Evolutionary conservation across 2,329 filamentous ascomycete species (phyloP).

Genomic region (Aspergillus pseudoviridinutans): DNA sequence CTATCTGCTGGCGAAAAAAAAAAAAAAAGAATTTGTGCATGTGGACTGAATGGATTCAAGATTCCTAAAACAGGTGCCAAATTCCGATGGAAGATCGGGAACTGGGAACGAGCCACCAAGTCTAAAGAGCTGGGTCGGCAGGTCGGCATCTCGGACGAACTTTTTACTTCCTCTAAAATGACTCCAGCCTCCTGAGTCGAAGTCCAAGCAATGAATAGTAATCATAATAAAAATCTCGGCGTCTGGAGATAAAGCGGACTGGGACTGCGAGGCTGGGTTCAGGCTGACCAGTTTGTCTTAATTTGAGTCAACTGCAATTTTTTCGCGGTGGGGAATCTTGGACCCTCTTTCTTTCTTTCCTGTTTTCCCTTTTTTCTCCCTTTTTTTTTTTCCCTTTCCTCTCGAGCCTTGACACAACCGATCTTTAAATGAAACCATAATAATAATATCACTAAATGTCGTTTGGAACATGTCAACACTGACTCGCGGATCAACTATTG

Average conservation of each 20-base stretch:
- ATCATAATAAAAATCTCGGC: too few relatives aligned
- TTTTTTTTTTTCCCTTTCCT: too few relatives aligned
- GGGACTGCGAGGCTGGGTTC: too few relatives aligned
- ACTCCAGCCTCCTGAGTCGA: too few relatives aligned
- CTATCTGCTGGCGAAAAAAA: background rate
- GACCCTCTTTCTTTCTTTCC: background rate
- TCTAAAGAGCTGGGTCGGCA: slow-evolving; percentile 3
- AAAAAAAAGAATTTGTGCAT: background rate
- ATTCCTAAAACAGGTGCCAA: background rate
- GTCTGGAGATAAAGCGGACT: too few relatives aligned
- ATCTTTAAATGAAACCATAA: background rate
- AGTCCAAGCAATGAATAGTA: too few relatives aligned
- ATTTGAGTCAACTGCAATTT: background rate
- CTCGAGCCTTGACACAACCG: background rate
- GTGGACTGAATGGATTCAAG: background rate
- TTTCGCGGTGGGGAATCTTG: slow-evolving; percentile 2
- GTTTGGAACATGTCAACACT: background rate
- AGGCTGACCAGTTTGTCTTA: too few relatives aligned
- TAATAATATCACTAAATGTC: background rate
- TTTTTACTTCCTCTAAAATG: too few relatives aligned
- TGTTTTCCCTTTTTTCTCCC: background rate
- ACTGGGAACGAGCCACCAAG: background rate
- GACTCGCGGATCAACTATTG: background rate
- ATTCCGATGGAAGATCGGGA: background rate
- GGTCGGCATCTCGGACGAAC: slow-evolving; percentile 18